phyloP scores from a whole-genome alignment of 75 land plant genomes.

The Gnetum montanum region DNA sequence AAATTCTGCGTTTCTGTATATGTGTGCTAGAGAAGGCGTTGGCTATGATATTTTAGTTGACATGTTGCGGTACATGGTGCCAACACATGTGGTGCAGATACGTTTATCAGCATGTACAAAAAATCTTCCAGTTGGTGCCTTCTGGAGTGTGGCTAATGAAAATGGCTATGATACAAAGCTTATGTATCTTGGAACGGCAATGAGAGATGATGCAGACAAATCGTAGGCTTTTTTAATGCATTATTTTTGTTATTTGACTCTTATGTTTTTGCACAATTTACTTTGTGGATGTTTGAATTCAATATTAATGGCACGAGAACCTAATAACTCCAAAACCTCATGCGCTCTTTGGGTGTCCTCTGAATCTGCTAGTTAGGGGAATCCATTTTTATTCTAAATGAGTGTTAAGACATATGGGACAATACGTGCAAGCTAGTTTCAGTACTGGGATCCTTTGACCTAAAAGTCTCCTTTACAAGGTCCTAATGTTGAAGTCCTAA shows the following conservation, averaged over 20 bases:
- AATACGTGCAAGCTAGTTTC: no score
- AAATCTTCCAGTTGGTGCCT: slow-evolving; percentile 57
- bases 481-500: no score
- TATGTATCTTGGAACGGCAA: slow-evolving; percentile 39
- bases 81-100: slow-evolving; percentile 75
- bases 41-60: slow-evolving; percentile 75
- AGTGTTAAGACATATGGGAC: no score
- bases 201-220: slow-evolving; percentile 24
- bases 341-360: no score
- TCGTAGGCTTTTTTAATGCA: slow-evolving; percentile 35
- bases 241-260: background rate
- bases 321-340: no score
- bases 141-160: slow-evolving; percentile 33
- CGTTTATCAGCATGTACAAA: slow-evolving; percentile 30
- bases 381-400: no score
- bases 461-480: no score
- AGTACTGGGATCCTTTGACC: no score
- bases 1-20: background rate
- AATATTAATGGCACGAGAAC: background rate
- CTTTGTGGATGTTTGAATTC: background rate
- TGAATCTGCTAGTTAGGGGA: no score
- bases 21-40: no score
- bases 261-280: slow-evolving; percentile 16
- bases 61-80: slow-evolving; percentile 40
- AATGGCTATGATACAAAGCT: slow-evolving; percentile 7